Evolutionary conservation across 2,329 filamentous ascomycete species (phyloP).

Genomic region (Cordyceps javanica): DNA sequence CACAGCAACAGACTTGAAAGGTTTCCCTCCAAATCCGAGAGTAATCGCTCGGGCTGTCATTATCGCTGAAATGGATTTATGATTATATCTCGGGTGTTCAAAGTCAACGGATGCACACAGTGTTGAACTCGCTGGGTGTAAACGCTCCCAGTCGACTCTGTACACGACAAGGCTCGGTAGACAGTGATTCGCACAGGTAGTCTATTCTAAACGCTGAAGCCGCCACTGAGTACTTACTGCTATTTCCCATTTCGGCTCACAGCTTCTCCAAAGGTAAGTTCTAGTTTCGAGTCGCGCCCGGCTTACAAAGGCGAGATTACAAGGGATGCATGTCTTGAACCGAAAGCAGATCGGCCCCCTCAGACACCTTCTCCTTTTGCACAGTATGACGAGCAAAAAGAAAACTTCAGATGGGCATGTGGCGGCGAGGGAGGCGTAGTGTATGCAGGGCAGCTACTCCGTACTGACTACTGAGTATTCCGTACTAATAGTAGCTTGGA

Average conservation of each 20-base stretch:
- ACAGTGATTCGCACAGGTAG: not conserved
- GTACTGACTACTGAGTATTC: too few species aligned
- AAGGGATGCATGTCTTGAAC: conserved; percentile 8
- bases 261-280: not conserved
- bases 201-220: too few species aligned
- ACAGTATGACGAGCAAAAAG: conserved; percentile 6
- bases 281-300: not conserved
- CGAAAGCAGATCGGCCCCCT: not conserved
- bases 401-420: not conserved
- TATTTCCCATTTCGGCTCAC: not conserved
- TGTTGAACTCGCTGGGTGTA: too few species aligned
- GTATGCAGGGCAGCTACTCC: conserved; percentile 6
- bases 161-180: not conserved
- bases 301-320: not conserved
- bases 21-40: too few species aligned
- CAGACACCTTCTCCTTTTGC: not conserved
- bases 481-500: too few species aligned
- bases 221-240: too few species aligned
- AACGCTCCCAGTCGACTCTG: too few species aligned
- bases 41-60: too few species aligned
- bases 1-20: too few species aligned
- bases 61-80: too few species aligned
- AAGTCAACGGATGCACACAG: too few species aligned
- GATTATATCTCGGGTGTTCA: too few species aligned
- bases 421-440: not conserved